A percentile compares a stretch with the other conserved stretches of the same genome.
Evolutionary conservation across 331 rosid species (phyloP).

Genomic region (Arachis monticola): DNA sequence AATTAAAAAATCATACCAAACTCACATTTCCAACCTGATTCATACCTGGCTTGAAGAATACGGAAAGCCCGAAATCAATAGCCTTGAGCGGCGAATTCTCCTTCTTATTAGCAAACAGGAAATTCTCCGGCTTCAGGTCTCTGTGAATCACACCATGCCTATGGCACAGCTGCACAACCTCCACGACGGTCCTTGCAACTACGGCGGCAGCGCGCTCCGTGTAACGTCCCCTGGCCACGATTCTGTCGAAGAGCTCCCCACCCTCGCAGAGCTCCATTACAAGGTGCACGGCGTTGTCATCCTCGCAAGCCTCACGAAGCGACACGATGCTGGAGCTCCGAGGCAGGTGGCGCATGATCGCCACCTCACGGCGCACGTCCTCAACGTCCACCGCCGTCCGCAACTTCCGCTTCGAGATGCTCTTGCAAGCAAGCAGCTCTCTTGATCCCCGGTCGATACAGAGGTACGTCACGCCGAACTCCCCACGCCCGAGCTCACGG

Average conservation of each 20-base stretch:
- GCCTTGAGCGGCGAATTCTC: slow-evolving; percentile 29
- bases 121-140: slow-evolving; percentile 26
- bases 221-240: slow-evolving; percentile 82
- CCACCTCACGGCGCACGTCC: slow-evolving; percentile 81
- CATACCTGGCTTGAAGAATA: slow-evolving; percentile 28
- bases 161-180: slow-evolving; percentile 62
- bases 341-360: slow-evolving; percentile 84
- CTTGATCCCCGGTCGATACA: slow-evolving; percentile 69
- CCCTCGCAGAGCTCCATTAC: slow-evolving; percentile 92
- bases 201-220: slow-evolving; percentile 79
- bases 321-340: slow-evolving; percentile 71
- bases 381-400: slow-evolving; percentile 78
- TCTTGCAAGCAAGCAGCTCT: slow-evolving; percentile 76
- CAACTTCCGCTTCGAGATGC: slow-evolving; percentile 85
- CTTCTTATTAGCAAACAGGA: slow-evolving; percentile 13
- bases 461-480: slow-evolving; percentile 79
- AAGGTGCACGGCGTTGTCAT: slow-evolving; percentile 81
- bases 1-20: not conserved
- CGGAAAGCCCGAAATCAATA: slow-evolving; percentile 24
- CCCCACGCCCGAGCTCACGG: slow-evolving; percentile 89
- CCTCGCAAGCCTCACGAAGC: slow-evolving; percentile 81
- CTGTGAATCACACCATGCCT: slow-evolving; percentile 22
- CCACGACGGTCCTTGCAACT: slow-evolving; percentile 76
- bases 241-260: slow-evolving; percentile 86
- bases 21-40: not conserved